phyloP scores from a whole-genome alignment of 495 filamentous ascomycete genomes.

The Cercophora samala region DNA sequence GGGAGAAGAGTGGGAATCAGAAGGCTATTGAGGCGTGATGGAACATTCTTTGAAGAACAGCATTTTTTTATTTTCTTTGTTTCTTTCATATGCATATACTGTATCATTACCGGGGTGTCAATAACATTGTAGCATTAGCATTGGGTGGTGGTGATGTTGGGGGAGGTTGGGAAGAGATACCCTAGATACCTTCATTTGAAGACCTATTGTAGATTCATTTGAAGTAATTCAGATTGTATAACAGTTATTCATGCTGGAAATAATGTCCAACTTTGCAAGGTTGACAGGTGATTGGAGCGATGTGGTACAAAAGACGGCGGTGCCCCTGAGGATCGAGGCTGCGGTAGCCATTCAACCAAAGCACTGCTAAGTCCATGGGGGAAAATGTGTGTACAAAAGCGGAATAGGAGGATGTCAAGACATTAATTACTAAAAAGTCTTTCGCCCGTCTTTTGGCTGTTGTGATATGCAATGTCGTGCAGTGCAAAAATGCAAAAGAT shows the following conservation, averaged over 20 bases:
- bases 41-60: not conserved
- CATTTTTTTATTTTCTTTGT: not conserved
- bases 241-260: not conserved
- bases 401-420: too few species aligned
- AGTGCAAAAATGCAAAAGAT: not conserved
- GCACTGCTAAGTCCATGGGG: too few species aligned
- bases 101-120: not conserved
- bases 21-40: constrained; percentile 14
- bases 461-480: too few species aligned
- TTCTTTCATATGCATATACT: not conserved
- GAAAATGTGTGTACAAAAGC: too few species aligned
- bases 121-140: not conserved
- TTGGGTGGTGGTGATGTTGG: not conserved
- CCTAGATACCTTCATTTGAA: not conserved
- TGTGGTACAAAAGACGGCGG: too few species aligned
- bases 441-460: too few species aligned
- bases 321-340: too few species aligned
- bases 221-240: not conserved
- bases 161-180: not conserved
- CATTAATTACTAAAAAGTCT: too few species aligned
- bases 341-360: too few species aligned
- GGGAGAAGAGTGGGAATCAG: constrained; percentile 7
- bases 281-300: too few species aligned
- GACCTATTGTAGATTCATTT: not conserved
- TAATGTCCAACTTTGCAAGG: too few species aligned